Evolutionary conservation across 1,284 basidiomycete species (phyloP).

Genomic region (Moesziomyces parantarcticus): DNA sequence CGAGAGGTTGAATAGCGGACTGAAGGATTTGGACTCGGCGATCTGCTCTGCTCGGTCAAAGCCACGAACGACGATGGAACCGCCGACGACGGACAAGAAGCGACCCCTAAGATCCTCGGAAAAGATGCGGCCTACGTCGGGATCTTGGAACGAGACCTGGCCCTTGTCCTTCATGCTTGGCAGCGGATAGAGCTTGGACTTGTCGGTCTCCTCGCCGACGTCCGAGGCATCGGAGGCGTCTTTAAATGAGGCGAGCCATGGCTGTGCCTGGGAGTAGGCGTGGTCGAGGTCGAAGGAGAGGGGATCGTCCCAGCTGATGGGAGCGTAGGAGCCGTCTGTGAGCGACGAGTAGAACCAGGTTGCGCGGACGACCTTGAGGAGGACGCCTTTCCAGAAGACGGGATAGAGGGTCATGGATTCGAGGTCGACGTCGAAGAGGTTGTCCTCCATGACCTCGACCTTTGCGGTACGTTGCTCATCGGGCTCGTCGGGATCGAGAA

Average conservation of each 20-base stretch:
- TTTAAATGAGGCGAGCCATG: slow-evolving; percentile 50
- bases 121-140: slow-evolving; percentile 67
- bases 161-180: slow-evolving; percentile 62
- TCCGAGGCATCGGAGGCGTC: slow-evolving; percentile 24
- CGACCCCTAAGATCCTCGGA: slow-evolving; percentile 51
- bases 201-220: slow-evolving; percentile 41
- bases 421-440: slow-evolving; percentile 64
- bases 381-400: slow-evolving; percentile 68
- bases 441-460: slow-evolving; percentile 65
- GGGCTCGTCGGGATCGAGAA: slow-evolving; percentile 62
- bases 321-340: slow-evolving; percentile 51
- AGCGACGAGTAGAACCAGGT: slow-evolving; percentile 68
- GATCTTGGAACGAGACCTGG: slow-evolving; percentile 60
- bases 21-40: slow-evolving; percentile 34
- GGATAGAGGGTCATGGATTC: slow-evolving; percentile 65
- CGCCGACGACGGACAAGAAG: slow-evolving; percentile 58
- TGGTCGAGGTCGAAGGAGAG: slow-evolving; percentile 66
- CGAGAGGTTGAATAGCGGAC: slow-evolving; percentile 26
- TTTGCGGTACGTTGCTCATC: slow-evolving; percentile 36
- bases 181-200: slow-evolving; percentile 46
- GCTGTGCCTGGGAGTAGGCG: slow-evolving; percentile 66
- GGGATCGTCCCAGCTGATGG: slow-evolving; percentile 60
- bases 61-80: slow-evolving; percentile 59
- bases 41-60: slow-evolving; percentile 54
- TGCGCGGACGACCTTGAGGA: slow-evolving; percentile 64